phyloP scores from a whole-genome alignment of 257 asterid genomes.

The Mentha longifolia region DNA sequence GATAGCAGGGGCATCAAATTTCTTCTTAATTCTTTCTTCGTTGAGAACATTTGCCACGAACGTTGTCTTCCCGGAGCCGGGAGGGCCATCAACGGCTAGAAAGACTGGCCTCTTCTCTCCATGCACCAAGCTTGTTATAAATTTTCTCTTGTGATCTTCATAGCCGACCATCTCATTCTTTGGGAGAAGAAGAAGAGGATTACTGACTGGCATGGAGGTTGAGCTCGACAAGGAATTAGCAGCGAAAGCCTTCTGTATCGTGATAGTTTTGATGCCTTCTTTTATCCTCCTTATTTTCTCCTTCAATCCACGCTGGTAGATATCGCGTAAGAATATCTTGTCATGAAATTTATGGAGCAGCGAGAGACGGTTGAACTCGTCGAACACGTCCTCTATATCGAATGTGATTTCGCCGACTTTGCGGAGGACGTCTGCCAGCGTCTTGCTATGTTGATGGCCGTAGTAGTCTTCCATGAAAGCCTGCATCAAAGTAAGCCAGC shows the following conservation, averaged over 20 bases:
- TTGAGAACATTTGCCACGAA: slow-evolving; percentile 30
- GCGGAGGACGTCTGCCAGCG: neutral
- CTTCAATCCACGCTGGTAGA: slow-evolving; percentile 20
- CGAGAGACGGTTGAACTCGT: slow-evolving; percentile 34
- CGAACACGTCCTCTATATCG: slow-evolving; percentile 42
- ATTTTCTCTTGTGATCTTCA: neutral
- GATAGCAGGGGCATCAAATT: slow-evolving; percentile 43
- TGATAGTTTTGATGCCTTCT: neutral
- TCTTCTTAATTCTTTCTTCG: slow-evolving; percentile 11
- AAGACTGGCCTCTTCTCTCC: slow-evolving; percentile 26
- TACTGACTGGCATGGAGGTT: neutral
- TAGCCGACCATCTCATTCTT: slow-evolving; percentile 45
- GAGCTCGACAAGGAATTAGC: too few species aligned
- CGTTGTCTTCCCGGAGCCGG: slow-evolving; percentile 45
- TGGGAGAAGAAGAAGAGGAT: slow-evolving; percentile 37
- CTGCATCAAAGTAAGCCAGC: slow-evolving; percentile 22
- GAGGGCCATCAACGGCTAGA: slow-evolving; percentile 38
- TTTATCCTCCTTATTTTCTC: slow-evolving; percentile 15
- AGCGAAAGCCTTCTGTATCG: neutral
- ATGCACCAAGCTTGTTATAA: slow-evolving; percentile 5
- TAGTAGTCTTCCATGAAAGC: slow-evolving; percentile 23
- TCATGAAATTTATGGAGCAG: slow-evolving; percentile 27
- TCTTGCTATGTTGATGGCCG: neutral
- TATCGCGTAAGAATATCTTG: neutral
- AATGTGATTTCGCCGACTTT: slow-evolving; percentile 26